Evolutionary conservation across 1,139 yeast species (phyloP).

Genomic region (Yamadazyma siamensis): DNA sequence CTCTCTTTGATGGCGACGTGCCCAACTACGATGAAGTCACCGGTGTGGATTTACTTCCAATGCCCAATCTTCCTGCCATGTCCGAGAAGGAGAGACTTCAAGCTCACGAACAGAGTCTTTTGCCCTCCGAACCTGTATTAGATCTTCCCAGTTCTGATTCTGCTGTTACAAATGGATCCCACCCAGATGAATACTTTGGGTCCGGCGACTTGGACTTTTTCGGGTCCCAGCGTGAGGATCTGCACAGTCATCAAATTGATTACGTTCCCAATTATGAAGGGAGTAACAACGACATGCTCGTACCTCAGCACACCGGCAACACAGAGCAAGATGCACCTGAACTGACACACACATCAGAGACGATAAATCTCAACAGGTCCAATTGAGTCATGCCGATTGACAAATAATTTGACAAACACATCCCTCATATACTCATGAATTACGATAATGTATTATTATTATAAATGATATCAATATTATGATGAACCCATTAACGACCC

Average conservation of each 20-base stretch:
- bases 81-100: conserved; percentile 56
- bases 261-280: conserved; percentile 39
- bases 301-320: no score
- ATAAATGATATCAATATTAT: conserved; percentile 1
- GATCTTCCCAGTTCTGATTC: conserved; percentile 22
- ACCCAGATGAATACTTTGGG: not conserved
- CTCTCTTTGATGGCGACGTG: conserved; percentile 7
- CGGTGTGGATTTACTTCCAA: conserved; percentile 12
- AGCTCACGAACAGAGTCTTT: conserved; percentile 50
- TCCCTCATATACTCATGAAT: conserved; percentile 8
- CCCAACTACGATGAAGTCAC: conserved; percentile 27
- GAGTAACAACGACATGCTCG: conserved; percentile 25
- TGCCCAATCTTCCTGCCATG: conserved; percentile 18
- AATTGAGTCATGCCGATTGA: no score
- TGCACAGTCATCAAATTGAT: conserved; percentile 23
- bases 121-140: conserved; percentile 57
- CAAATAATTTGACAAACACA: no score
- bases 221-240: no score
- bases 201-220: not conserved
- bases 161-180: no score
- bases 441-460: conserved; percentile 8
- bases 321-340: not conserved
- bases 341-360: no score
- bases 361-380: no score
- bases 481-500: conserved; percentile 3